Evolutionary conservation across 1,139 yeast genomes (phyloP), one percentile per base, ranked within the genome.

Genomic region (Candida mesenterica): DNA sequence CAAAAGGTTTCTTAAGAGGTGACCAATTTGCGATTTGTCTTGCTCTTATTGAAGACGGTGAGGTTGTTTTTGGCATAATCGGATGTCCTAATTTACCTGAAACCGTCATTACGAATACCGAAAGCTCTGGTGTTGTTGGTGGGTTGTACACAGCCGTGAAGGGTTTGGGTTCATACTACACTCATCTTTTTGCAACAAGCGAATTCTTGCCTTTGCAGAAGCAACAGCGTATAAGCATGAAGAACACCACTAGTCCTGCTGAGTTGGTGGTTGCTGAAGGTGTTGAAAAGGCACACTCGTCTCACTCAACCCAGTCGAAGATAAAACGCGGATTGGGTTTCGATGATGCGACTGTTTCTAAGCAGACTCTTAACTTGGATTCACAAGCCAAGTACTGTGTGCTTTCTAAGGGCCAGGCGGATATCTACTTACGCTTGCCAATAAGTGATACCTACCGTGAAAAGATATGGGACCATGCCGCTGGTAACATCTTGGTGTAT

Each of bases 391-490:
- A 92, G 58, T 92, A 92, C 65, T 90, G 97, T 63, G 79, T 90
- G 13, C 72, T 92, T 40, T 82, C 97, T 8, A 75, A 84, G 47
- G 98, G 98, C 28, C 83, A 85, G 43, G 97, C 97, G 3, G 97
- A 92, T 53, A 77, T 90, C 17, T 92, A 94, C 51, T 70, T 92
- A 45, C 80, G 99, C 48, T 67, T 94, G 41, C 98, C 99, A 9
- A 77, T 82, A 32, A 79, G 75, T 45, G 73, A 77, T 34, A 63
- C 75, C 3, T 92, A 90, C 59, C 77, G 87, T 52, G 99, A 92
- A 57, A 92, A 94, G 63, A 89, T 92, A 42, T 92, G 98, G 98
- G 99, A 92, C 60, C 99, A 92, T 58, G 97, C 97, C 16, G 95
- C 97, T 2, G 99, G 98, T 4, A 83, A 85, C 49, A 70, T 90